Evolutionary conservation across 2,329 filamentous ascomycete genomes (phyloP), one percentile per base, ranked within the genome.

Genomic region (Xylariaceae sp.): DNA sequence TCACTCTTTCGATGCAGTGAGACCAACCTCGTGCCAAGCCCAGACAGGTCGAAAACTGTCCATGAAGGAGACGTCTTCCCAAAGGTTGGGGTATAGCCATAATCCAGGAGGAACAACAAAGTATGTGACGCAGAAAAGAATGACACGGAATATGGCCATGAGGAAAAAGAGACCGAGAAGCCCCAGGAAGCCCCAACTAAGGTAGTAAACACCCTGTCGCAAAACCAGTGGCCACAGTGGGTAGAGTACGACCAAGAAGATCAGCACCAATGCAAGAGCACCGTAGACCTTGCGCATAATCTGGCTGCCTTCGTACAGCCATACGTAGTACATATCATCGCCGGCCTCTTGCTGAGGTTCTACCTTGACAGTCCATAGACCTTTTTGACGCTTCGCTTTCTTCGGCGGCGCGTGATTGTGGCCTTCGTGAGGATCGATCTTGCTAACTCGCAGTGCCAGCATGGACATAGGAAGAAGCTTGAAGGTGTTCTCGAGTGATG

Each of bases 1-100:
- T 18, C 3, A 13, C 11, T 6, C 18, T 42, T 39, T 40, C 16
- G 18, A 15, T 3, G 18, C 8, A 9, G 32, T 4, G 20, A 39
- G 20, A 73, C 83, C 73, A 70, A 95, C 91, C 84, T 96, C 92
- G 73, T 99, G 94, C 94, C 94, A 99, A 55, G 91, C 94, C 93
- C 94, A 99, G 5, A 96, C 76, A 16, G 94, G 94, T 69, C 88
- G 88, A 82, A 99, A 99, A 67, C 90, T 95, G 71, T 99, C 94
- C 73, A 99, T 88, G 77, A 99, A 97, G 6, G 93, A 96, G 23
- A 99, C 94, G 70, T 99, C 94, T 72, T 99, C 94, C 78, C 97
- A 99, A 16, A 99, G 77, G 70, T 99, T 99, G 42, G 94, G 94
- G 76, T 93, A 99, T 37, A 99, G 81, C 94, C 94, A 99, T n/a